A percentile compares a stretch with the other conserved stretches of the same genome.
Evolutionary conservation across 257 asterid genomes (phyloP).

Genomic region (Parsonsia alboflavescens): DNA sequence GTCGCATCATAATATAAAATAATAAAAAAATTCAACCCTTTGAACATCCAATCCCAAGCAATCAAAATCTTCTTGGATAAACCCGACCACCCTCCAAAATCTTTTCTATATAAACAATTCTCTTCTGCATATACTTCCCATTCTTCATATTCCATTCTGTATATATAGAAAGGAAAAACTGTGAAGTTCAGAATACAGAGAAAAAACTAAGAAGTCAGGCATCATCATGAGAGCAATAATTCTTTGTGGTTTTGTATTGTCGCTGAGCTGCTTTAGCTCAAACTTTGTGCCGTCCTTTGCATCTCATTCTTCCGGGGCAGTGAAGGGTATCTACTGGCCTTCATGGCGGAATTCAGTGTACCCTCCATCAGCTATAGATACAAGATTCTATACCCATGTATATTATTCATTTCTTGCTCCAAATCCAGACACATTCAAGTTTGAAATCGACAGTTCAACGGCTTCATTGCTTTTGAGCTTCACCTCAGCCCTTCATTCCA

Average conservation of each 20-base stretch:
- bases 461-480: conserved; percentile 37
- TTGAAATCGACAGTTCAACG: conserved; percentile 33
- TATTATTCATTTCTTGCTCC: conserved; percentile 69
- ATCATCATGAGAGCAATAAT: not conserved
- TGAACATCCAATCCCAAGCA: not conserved
- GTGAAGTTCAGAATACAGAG: too few species aligned
- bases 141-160: too few species aligned
- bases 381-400: conserved; percentile 52
- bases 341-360: conserved; percentile 38
- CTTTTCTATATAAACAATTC: too few species aligned
- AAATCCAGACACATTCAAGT: conserved; percentile 36
- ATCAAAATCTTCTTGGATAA: not conserved
- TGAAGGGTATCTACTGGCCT: conserved; percentile 39
- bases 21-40: not conserved
- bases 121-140: too few species aligned
- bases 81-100: not conserved
- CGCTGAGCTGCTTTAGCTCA: conserved; percentile 18
- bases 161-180: too few species aligned
- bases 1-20: too few species aligned
- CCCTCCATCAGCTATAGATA: conserved; percentile 48
- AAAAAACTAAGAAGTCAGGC: not conserved
- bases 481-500: conserved; percentile 51
- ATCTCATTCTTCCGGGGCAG: conserved; percentile 17
- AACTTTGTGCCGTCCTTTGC: conserved; percentile 18
- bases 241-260: conserved; percentile 1